Conservation (phyloP, 805 yeast genomes). For the Metschnikowia rubicola region DNA sequence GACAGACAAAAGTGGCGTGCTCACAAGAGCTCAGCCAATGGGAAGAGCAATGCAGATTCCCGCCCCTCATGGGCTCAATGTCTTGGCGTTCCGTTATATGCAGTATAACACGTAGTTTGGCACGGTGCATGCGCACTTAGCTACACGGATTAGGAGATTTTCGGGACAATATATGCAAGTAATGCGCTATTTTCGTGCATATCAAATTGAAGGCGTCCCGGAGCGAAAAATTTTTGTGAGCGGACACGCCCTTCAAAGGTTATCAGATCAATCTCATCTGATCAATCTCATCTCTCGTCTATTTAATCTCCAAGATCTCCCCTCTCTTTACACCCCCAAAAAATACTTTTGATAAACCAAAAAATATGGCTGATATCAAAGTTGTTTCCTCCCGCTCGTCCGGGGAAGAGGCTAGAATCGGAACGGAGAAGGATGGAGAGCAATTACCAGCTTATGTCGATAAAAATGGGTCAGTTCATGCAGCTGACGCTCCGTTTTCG, state of each 20-base stretch:
- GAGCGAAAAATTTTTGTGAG: neutral
- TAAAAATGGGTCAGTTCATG: neutral
- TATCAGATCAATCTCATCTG: slow-evolving; percentile 15
- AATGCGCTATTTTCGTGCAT: too few species aligned
- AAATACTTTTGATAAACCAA: neutral
- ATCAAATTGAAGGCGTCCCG: neutral
- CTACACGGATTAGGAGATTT: too few species aligned
- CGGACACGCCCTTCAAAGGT: neutral
- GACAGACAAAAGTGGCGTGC: too few species aligned
- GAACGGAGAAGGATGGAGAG: slow-evolving; percentile 2
- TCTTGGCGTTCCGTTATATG: too few species aligned
- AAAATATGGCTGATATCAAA: neutral
- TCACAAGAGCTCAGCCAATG: too few species aligned
- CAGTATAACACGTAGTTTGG: too few species aligned
- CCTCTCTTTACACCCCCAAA: neutral
- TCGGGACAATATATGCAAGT: too few species aligned
- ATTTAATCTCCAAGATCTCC: slow-evolving; percentile 2
- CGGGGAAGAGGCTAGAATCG: neutral
- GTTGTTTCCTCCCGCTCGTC: neutral
- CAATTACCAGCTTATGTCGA: neutral
- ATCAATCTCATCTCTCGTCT: slow-evolving; percentile 7
- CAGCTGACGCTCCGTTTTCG: slow-evolving; percentile 1
- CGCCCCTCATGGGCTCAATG: too few species aligned
- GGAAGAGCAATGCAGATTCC: too few species aligned
- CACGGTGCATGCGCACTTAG: too few species aligned